Base-by-base conservation (phyloP, 257 asterid genomes). In the Prunella vulgaris region DNA sequence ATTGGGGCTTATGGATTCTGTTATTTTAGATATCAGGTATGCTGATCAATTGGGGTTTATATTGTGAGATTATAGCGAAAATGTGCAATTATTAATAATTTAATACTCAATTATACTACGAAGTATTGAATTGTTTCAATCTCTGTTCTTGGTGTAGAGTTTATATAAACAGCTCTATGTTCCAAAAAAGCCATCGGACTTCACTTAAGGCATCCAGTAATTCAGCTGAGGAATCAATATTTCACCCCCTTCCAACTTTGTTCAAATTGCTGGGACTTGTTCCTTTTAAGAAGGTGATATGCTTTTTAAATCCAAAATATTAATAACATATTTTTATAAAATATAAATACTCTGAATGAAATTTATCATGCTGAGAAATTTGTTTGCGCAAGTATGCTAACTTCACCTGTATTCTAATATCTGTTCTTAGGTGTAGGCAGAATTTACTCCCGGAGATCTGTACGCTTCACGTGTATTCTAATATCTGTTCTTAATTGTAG, bases 191-290 rank as follows among this genome's bases (percentile, higher is more conserved):
- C 69, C 83, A 87, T 60, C 89, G 78, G 70, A 82, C 90, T 49
- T 80, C 92, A 67, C 90, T 87, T 13, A 93, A 86, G 77, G 84
- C 87, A 42, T 82, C 93, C 67, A 79, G 79, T 74, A 84, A 76
- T 79, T 84, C 85, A 7, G 73, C 83, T 1, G 96, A 86, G 75
- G 96, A 84, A 38, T 86, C 96, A 37, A 78, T 85, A 78, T 76
- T 87, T 71, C 90, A 90, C 59, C 97, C 99, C 70, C 93, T 93
- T 52, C 97, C 99, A 33, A 78, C 96, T 54, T 77, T 93, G 79
- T 89, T 90, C 78, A 88, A 81, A 54, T 84, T 93, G 79, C 83
- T 93, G 22, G 95, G 95, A 65, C 84, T 93, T 69, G 78, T 77
- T 63, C 97, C 97, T 66, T 90, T 87, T 69, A 84, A 86, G 84